phyloP scores from a whole-genome alignment of 345 rosid genomes.

The Rhizophora mangle region DNA sequence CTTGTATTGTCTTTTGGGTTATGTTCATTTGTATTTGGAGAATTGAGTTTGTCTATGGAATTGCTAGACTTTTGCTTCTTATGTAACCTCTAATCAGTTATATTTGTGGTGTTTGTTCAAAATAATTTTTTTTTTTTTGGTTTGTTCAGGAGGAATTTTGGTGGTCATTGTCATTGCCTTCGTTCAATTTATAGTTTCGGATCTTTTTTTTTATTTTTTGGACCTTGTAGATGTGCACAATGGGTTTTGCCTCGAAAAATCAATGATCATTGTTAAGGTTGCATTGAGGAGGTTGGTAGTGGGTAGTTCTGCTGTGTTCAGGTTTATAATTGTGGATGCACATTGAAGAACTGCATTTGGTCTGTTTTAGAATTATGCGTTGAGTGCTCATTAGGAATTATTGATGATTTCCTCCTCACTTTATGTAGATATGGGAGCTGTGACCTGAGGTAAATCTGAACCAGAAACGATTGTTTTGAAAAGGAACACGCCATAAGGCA shows the following conservation, averaged over 20 bases:
- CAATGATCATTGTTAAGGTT: background rate
- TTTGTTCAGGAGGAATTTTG: background rate
- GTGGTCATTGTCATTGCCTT: too few relatives aligned
- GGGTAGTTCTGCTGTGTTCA: background rate
- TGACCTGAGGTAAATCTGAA: background rate
- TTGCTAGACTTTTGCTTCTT: too few relatives aligned
- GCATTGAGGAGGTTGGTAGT: background rate
- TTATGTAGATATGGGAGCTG: background rate
- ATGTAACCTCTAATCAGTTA: too few relatives aligned
- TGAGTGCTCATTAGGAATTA: background rate
- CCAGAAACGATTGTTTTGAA: background rate
- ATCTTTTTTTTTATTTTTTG: background rate
- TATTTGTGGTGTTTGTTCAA: too few relatives aligned
- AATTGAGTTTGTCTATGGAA: too few relatives aligned
- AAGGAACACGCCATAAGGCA: background rate
- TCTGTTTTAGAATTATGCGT: too few relatives aligned
- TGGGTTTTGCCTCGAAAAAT: background rate
- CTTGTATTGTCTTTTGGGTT: too few relatives aligned
- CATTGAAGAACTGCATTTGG: background rate
- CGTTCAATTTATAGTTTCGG: background rate
- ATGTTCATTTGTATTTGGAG: too few relatives aligned
- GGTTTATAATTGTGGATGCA: background rate
- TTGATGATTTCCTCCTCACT: background rate
- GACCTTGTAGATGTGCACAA: background rate
- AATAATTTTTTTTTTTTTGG: background rate